Base-by-base conservation (phyloP, 441 rosid genomes). In the Aleurites moluccanus region DNA sequence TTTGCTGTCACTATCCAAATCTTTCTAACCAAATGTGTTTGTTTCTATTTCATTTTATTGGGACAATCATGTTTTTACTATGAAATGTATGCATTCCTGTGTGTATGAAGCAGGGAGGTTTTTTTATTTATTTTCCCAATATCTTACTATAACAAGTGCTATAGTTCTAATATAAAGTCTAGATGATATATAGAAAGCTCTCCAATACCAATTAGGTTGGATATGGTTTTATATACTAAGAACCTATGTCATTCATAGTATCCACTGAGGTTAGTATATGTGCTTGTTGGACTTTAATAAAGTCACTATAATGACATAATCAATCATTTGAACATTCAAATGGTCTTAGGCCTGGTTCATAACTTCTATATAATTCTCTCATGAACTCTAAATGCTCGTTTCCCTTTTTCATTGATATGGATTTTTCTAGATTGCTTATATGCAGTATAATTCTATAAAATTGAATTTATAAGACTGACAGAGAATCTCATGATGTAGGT, bases 401-500 rank as follows among this genome's bases (percentile, higher is more conserved):
- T 30, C 47, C 62, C 42, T 35, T 44, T 49, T 74, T 14, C 20
- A 20, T 49, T 67, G 63, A 55, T 45, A 21, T 55, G 13, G 66
- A 63, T 57, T 79, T 77, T 53, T 61, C 67, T 74, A 20, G 42
- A 30, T 10, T 23, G 35, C 10, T 44, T 55, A 30, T 42, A 21
- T 25, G 42, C 57, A 42, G 25, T 62, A 64, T 6, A 53, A 35
- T 78, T 64, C n/a, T 73, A 60, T 35, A 14, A 33, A 68, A 45
- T 30, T 33, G 49, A n/a, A 15, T 6, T 49, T 78, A n/a, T 49
- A 60, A 6, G 40, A 38, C 40, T 38, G 9, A 65, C 30, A 20
- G 56, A 55, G 47, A 72, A 72, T 57, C 68, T 11, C 60, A 33
- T 78, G 76, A 64, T 21, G 68, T 74, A 92, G 97, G 90, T 86